A percentile compares a stretch with the other conserved stretches of the same genome.
Evolutionary conservation across 768 basidiomycete genomes (phyloP).

Genomic region (Butyriboletus loyo): DNA sequence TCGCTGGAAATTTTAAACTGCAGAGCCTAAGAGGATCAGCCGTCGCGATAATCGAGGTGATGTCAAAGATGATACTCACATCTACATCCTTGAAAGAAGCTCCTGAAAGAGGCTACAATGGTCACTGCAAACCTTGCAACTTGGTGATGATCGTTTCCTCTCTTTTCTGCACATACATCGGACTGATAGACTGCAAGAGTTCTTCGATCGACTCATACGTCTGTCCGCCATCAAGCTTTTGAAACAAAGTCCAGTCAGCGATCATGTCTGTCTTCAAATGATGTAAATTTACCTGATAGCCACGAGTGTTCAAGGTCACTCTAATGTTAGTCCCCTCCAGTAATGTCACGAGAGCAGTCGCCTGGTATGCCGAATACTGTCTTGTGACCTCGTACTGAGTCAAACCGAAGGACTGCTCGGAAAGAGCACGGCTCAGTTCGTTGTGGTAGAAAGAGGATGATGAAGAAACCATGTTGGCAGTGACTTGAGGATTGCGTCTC

Average conservation of each 20-base stretch:
- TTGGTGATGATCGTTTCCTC: conserved; percentile 48
- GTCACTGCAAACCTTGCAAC: conserved; percentile 41
- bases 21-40: conserved; percentile 3
- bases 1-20: neutral
- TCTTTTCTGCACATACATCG: conserved; percentile 46
- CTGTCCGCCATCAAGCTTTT: conserved; percentile 27
- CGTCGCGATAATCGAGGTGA: neutral
- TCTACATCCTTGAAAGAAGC: conserved; percentile 9
- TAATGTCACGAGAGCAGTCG: conserved; percentile 51
- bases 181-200: conserved; percentile 53
- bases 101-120: neutral
- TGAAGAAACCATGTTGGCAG: conserved; percentile 18
- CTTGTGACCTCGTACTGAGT: conserved; percentile 40
- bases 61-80: conserved; percentile 7
- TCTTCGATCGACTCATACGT: conserved; percentile 59
- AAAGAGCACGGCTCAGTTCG: conserved; percentile 54
- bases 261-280: neutral
- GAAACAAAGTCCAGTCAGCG: conserved; percentile 12
- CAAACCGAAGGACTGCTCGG: conserved; percentile 59
- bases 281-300: conserved; percentile 48
- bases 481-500: conserved; percentile 4
- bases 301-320: conserved; percentile 49
- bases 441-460: conserved; percentile 32
- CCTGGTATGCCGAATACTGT: conserved; percentile 41
- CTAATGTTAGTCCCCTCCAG: conserved; percentile 51